Evolutionary conservation across 352 stramenopile genomes (phyloP).

Genomic region (Pythium rishiriense): DNA sequence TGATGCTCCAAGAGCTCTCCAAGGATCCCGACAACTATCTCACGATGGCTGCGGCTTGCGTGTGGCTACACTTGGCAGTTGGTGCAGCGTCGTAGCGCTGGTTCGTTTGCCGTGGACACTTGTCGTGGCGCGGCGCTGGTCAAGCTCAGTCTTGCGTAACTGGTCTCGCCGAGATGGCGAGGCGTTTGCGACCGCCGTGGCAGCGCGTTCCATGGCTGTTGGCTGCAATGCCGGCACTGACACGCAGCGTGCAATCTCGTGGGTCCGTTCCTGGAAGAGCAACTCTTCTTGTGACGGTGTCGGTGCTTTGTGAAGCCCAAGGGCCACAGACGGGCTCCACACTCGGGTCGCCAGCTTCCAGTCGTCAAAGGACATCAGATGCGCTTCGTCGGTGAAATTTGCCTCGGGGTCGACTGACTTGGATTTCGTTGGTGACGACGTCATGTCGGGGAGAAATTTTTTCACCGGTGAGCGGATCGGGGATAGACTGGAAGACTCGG

Average conservation of each 20-base stretch:
- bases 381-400: background rate
- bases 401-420: background rate
- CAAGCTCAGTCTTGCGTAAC: background rate
- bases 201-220: conserved; percentile 56
- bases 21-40: background rate
- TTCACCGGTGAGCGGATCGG: conserved; percentile 16
- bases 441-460: background rate
- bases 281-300: conserved; percentile 42
- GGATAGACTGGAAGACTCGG: background rate
- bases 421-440: conserved; percentile 5
- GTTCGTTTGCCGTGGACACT: conserved; percentile 19
- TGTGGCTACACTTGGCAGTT: conserved; percentile 13
- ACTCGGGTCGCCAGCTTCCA: conserved; percentile 60
- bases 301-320: conserved; percentile 5
- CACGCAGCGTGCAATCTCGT: conserved; percentile 51
- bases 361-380: conserved; percentile 54
- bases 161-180: conserved; percentile 23
- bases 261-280: conserved; percentile 19
- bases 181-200: conserved; percentile 11
- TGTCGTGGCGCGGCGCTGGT: conserved; percentile 20
- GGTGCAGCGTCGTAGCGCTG: background rate
- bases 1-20: no score
- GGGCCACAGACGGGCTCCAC: conserved; percentile 33
- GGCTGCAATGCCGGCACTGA: conserved; percentile 59
- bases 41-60: background rate